These are phyloP conservation scores for Penicillium lividum DNA, from an alignment of 495 filamentous ascomycete species.

Conservation along the genomic window DNA sequence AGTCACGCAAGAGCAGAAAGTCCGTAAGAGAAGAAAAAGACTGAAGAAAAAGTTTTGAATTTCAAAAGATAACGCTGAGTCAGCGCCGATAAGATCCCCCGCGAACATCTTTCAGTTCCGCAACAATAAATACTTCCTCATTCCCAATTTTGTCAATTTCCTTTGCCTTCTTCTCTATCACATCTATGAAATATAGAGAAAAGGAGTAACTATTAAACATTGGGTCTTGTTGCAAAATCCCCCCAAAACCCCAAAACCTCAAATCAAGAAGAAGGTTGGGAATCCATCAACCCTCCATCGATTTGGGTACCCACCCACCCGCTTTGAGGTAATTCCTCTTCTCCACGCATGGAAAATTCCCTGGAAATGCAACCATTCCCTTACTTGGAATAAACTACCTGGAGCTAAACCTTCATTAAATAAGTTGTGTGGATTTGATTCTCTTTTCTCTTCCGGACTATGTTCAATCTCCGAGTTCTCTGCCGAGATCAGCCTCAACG, in stretches of 20 bases:
- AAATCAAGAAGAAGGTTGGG: too few species aligned
- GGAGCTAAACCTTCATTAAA: background rate
- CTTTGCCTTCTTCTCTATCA: background rate
- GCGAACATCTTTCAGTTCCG: background rate
- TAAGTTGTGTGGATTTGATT: background rate
- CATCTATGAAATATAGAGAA: background rate
- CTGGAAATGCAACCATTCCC: background rate
- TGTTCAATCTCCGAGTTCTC: constrained; percentile 45
- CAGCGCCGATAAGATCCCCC: constrained; percentile 19
- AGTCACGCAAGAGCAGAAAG: background rate
- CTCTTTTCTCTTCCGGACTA: constrained; percentile 18
- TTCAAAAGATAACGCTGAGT: constrained; percentile 12
- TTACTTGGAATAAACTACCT: background rate
- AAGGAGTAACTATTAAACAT: background rate
- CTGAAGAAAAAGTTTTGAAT: constrained; percentile 5
- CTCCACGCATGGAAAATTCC: background rate
- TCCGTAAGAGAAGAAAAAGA: background rate
- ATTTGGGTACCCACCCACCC: background rate
- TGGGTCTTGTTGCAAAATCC: background rate
- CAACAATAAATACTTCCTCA: background rate
- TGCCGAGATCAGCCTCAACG: constrained; percentile 73
- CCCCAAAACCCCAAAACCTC: background rate
- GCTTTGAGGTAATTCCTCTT: background rate
- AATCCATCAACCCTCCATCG: too few species aligned
- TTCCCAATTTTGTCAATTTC: background rate